These are phyloP conservation scores for Penicillium polonicum DNA, from an alignment of 2,329 filamentous ascomycete genomes.

Conservation along the genomic window DNA sequence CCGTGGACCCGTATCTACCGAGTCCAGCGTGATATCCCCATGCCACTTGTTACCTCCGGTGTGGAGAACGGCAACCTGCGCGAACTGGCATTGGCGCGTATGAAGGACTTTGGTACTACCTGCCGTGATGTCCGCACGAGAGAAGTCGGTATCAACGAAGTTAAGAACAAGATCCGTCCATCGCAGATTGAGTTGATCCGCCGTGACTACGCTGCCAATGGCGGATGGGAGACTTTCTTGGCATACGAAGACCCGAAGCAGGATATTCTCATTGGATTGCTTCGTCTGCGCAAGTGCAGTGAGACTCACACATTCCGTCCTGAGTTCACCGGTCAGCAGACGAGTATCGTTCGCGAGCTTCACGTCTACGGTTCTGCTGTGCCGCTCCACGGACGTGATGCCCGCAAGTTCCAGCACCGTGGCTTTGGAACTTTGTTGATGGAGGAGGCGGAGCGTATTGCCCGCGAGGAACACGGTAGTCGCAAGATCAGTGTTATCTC, in stretches of 20 bases:
- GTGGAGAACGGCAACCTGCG: conserved; percentile 97
- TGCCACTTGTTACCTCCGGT: conserved; percentile 97
- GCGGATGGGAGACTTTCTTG: conserved; percentile 97
- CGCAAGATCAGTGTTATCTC: conserved; percentile 95
- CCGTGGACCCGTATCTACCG: conserved; percentile 99
- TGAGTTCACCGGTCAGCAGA: conserved; percentile 81
- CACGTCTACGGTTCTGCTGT: conserved; percentile 97
- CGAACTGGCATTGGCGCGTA: conserved; percentile 88
- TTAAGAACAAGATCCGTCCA: conserved; percentile 96
- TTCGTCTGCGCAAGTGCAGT: conserved; percentile 87
- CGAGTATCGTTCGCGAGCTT: conserved; percentile 87
- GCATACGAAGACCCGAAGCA: conserved; percentile 98
- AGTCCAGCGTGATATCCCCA: conserved; percentile 98
- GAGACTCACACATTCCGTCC: conserved; percentile 87
- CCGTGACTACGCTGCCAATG: conserved; percentile 91
- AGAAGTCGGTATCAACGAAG: conserved; percentile 97
- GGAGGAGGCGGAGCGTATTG: conserved; percentile 97
- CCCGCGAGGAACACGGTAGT: conserved; percentile 89
- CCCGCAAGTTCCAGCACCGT: conserved; percentile 96
- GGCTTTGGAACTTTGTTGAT: conserved; percentile 94
- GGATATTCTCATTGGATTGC: conserved; percentile 89
- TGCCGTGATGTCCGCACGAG: conserved; percentile 95
- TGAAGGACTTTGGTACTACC: conserved; percentile 98
- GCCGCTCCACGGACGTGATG: conserved; percentile 93
- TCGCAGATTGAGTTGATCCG: conserved; percentile 94